Evolutionary conservation across 164 flowering plant species (phyloP).

Genomic region (Berberis vulgaris): DNA sequence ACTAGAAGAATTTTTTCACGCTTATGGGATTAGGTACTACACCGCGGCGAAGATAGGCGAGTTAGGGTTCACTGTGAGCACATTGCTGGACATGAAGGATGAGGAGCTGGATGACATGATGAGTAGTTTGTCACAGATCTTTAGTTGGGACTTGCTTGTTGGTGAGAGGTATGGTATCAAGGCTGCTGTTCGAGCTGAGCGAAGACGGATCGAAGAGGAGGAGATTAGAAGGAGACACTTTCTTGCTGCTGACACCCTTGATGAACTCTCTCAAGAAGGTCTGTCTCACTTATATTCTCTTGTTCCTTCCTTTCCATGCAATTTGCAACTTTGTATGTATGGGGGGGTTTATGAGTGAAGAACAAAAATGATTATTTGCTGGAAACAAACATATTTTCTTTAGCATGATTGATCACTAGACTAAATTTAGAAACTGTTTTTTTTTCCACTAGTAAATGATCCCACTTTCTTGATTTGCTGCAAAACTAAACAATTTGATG

Average conservation of each 20-base stretch:
- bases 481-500: too few relatives aligned
- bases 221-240: constrained; percentile 37
- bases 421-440: too few relatives aligned
- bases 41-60: constrained; percentile 88
- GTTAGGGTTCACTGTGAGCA: constrained; percentile 86
- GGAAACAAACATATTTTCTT: too few relatives aligned
- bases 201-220: constrained; percentile 63
- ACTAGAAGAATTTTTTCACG: constrained; percentile 74
- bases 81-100: constrained; percentile 83
- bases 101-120: constrained; percentile 96
- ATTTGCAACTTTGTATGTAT: neutral
- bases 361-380: too few relatives aligned
- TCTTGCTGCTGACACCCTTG: constrained; percentile 41
- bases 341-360: too few relatives aligned
- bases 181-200: constrained; percentile 87
- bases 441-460: too few relatives aligned
- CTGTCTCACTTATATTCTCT: neutral
- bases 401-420: too few relatives aligned
- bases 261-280: constrained; percentile 98
- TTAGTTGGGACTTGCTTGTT: constrained; percentile 82
- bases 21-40: constrained; percentile 71
- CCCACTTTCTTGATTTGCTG: too few relatives aligned
- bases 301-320: neutral
- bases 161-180: constrained; percentile 95
- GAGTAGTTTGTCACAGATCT: constrained; percentile 70